phyloP scores from a whole-genome alignment of 1,284 basidiomycete species.

The Amylostereum areolatum region DNA sequence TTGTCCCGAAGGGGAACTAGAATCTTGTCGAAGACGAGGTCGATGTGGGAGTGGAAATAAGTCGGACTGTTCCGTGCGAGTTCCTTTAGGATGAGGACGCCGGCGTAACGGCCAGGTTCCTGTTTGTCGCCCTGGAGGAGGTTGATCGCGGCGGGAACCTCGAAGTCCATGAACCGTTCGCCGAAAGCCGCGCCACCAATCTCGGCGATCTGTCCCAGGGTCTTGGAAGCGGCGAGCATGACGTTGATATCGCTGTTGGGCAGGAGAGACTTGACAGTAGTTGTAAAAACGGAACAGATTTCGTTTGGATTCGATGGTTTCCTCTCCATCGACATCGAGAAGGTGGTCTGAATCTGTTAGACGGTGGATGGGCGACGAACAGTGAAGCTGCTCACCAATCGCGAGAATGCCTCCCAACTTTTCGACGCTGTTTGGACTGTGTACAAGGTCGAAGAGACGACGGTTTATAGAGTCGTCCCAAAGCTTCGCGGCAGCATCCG shows the following conservation, averaged over 20 bases:
- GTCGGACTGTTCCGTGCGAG: slow-evolving; percentile 81
- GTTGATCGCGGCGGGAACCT: slow-evolving; percentile 78
- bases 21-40: slow-evolving; percentile 86
- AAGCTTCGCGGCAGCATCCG: slow-evolving; percentile 68
- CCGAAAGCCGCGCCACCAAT: slow-evolving; percentile 79
- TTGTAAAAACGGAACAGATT: slow-evolving; percentile 87
- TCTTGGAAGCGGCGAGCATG: slow-evolving; percentile 86
- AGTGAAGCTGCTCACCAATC: slow-evolving; percentile 52
- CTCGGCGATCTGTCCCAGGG: slow-evolving; percentile 76
- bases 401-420: slow-evolving; percentile 80
- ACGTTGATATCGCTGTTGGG: slow-evolving; percentile 82
- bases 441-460: slow-evolving; percentile 76
- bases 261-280: slow-evolving; percentile 82
- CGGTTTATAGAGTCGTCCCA: slow-evolving; percentile 82
- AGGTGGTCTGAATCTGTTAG: slow-evolving; percentile 50
- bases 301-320: slow-evolving; percentile 68
- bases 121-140: slow-evolving; percentile 72
- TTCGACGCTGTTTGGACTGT: slow-evolving; percentile 69
- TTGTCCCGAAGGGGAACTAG: slow-evolving; percentile 84
- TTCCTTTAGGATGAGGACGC: slow-evolving; percentile 86
- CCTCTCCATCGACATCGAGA: slow-evolving; percentile 66
- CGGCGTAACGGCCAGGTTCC: slow-evolving; percentile 76
- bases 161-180: slow-evolving; percentile 82
- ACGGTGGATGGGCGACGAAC: slow-evolving; percentile 8
- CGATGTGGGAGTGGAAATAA: slow-evolving; percentile 84